Conservation (phyloP, 495 filamentous ascomycete genomes). For the Daldinia grandis region DNA sequence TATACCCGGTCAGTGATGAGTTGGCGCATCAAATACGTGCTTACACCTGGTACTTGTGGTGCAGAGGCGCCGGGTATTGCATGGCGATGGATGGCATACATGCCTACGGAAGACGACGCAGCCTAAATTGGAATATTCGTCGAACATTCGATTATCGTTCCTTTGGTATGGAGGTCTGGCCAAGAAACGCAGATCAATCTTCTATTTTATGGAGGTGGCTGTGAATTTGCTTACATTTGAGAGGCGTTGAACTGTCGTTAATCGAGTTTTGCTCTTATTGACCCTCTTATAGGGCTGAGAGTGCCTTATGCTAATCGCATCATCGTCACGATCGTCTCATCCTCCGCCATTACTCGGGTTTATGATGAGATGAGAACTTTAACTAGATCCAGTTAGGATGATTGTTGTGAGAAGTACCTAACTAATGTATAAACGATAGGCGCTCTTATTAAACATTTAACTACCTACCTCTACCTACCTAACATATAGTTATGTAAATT, state of each 20-base stretch:
- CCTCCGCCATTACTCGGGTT: neutral
- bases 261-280: neutral
- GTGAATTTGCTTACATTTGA: slow-evolving; percentile 11
- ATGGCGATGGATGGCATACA: neutral
- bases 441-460: neutral
- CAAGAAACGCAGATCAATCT: slow-evolving; percentile 33
- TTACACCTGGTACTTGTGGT: slow-evolving; percentile 4
- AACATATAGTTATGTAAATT: too few species aligned
- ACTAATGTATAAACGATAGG: neutral
- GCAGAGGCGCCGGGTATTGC: slow-evolving; percentile 1
- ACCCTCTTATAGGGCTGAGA: slow-evolving; percentile 35
- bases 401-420: neutral
- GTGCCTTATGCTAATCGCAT: slow-evolving; percentile 3
- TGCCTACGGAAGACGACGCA: neutral
- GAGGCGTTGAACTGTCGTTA: neutral
- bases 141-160: slow-evolving; percentile 22
- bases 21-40: slow-evolving; percentile 12
- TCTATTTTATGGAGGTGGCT: slow-evolving; percentile 37
- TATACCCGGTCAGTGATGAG: slow-evolving; percentile 12
- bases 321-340: neutral
- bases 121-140: slow-evolving; percentile 27
- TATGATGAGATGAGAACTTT: slow-evolving; percentile 4
- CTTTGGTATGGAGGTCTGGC: slow-evolving; percentile 13
- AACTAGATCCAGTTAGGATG: neutral
- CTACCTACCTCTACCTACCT: too few species aligned